phyloP scores from a whole-genome alignment of 805 yeast genomes.

The Clavispora santaluciae region DNA sequence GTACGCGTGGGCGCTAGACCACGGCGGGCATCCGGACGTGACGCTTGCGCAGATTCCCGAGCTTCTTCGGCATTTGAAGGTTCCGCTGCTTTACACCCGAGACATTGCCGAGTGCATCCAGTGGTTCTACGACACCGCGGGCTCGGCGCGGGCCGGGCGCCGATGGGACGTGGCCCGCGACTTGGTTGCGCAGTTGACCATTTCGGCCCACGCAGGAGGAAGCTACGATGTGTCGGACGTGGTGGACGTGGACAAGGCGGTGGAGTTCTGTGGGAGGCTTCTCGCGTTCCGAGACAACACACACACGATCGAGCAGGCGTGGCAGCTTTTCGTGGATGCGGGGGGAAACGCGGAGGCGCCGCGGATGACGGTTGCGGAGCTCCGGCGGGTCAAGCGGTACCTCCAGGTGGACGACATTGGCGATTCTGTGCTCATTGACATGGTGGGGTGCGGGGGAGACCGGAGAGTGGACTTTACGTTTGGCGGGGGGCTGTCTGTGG shows the following conservation, averaged over 20 bases:
- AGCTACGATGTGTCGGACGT: slow-evolving; percentile 29
- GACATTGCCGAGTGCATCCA: slow-evolving; percentile 30
- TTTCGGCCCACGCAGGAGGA: slow-evolving; percentile 16
- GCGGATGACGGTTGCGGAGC: slow-evolving; percentile 24
- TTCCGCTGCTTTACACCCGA: slow-evolving; percentile 28
- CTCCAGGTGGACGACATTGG: slow-evolving; percentile 29
- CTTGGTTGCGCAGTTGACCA: slow-evolving; percentile 26
- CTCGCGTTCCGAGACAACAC: slow-evolving; percentile 31
- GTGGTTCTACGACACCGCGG: slow-evolving; percentile 29
- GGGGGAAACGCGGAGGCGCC: slow-evolving; percentile 11
- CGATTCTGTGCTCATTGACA: slow-evolving; percentile 36
- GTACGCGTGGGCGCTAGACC: slow-evolving; percentile 21
- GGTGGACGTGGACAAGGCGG: slow-evolving; percentile 37
- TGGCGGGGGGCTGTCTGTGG: slow-evolving; percentile 28
- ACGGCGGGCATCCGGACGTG: slow-evolving; percentile 22
- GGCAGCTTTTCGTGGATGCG: slow-evolving; percentile 29
- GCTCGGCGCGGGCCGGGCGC: slow-evolving; percentile 6
- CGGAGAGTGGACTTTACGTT: slow-evolving; percentile 19
- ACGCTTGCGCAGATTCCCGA: slow-evolving; percentile 22
- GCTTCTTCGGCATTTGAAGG: slow-evolving; percentile 19
- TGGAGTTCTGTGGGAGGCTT: slow-evolving; percentile 22
- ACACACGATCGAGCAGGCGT: slow-evolving; percentile 23
- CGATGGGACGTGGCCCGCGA: slow-evolving; percentile 24
- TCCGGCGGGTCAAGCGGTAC: slow-evolving; percentile 24
- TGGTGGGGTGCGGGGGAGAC: slow-evolving; percentile 28